A percentile compares a stretch with the other conserved stretches of the same genome.
Evolutionary conservation across 305 asterid species (phyloP).

Genomic region (Coffea humblotiana): DNA sequence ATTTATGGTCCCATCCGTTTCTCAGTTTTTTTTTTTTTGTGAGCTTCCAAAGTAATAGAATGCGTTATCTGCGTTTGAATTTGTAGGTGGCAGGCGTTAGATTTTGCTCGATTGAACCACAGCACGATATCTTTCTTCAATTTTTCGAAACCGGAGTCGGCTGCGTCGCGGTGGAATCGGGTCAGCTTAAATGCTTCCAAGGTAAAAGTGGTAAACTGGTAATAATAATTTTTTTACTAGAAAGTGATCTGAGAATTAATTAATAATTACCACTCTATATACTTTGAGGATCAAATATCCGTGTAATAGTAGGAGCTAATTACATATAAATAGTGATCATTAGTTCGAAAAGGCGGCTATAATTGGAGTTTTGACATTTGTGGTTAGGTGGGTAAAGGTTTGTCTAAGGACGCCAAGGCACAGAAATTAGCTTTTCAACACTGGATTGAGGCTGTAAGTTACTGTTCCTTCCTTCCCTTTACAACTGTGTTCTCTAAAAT

Average conservation of each 20-base stretch:
- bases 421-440: constrained; percentile 86
- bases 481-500: background rate
- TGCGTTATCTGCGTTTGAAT: background rate
- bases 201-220: constrained; percentile 30
- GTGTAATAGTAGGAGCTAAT: background rate
- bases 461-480: constrained; percentile 4
- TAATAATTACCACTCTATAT: too few species aligned
- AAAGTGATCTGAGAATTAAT: background rate
- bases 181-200: constrained; percentile 72
- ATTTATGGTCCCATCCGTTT: background rate
- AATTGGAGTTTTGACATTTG: constrained; percentile 18
- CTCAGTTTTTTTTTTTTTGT: background rate
- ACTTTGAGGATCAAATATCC: too few species aligned
- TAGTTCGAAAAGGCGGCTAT: background rate
- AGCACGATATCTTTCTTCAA: constrained; percentile 88
- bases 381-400: constrained; percentile 87
- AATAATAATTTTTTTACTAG: background rate
- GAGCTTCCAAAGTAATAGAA: background rate
- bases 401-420: constrained; percentile 70
- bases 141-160: constrained; percentile 75
- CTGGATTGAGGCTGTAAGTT: constrained; percentile 91
- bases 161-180: constrained; percentile 88
- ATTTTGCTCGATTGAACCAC: constrained; percentile 82
- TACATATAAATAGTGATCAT: background rate
- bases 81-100: constrained; percentile 56